phyloP scores from a whole-genome alignment of 176 grass and related monocot genomes.

The Oryza meyeriana region DNA sequence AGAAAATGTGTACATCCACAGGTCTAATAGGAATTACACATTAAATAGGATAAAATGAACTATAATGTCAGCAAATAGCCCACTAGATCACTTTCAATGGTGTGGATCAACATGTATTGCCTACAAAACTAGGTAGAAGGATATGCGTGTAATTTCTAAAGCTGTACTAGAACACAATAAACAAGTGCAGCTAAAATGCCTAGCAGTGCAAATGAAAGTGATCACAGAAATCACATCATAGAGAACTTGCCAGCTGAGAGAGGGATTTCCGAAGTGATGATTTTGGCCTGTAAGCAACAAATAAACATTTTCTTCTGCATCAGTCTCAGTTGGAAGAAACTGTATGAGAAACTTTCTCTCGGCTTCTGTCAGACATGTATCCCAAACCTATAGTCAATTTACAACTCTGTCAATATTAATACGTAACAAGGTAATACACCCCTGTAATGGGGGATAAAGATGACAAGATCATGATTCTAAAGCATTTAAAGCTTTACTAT shows the following conservation, averaged over 20 bases:
- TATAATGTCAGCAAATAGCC: not conserved
- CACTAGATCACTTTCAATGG: not conserved
- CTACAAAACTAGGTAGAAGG: not conserved
- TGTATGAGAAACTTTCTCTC: slow-evolving; percentile 82
- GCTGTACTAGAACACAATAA: not conserved
- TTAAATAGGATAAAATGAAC: not conserved
- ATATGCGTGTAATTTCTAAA: not conserved
- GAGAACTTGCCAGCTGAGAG: slow-evolving; percentile 63
- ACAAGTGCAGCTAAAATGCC: not conserved
- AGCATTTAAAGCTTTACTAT: not conserved
- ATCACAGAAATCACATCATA: not conserved
- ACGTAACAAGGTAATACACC: not conserved
- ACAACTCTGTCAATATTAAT: slow-evolving; percentile 14
- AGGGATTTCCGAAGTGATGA: slow-evolving; percentile 81
- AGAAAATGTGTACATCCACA: not conserved
- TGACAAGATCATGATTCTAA: not conserved
- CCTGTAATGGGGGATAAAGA: not conserved
- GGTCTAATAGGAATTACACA: not conserved
- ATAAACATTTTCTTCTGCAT: slow-evolving; percentile 61
- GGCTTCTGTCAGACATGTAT: slow-evolving; percentile 64
- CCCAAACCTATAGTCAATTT: slow-evolving; percentile 57
- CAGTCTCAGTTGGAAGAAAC: slow-evolving; percentile 66
- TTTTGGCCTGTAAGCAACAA: slow-evolving; percentile 62
- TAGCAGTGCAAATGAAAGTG: slow-evolving; percentile 1
- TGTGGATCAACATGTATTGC: not conserved